Evolutionary conservation across 2,329 filamentous ascomycete species (phyloP).

Genomic region (Pseudogymnoascus sp.): DNA sequence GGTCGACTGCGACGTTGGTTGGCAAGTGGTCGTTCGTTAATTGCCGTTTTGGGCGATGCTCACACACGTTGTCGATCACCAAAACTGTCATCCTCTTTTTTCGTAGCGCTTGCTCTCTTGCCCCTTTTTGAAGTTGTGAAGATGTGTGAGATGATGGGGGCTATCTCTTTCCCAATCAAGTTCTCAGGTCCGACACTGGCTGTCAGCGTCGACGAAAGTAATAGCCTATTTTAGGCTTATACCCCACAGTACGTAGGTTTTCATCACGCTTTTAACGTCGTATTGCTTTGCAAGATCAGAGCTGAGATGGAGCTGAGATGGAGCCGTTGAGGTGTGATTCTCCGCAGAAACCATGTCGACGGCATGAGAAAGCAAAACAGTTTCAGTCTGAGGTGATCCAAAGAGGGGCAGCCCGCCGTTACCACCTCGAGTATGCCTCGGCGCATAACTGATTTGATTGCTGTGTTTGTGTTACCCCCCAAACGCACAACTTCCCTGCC

Average conservation of each 20-base stretch:
- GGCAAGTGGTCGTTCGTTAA: not conserved
- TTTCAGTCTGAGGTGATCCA: not conserved
- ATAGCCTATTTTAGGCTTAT: not conserved
- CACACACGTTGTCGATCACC: not conserved
- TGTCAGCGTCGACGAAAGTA: not conserved
- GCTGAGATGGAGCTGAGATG: constrained; percentile 1
- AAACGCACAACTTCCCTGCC: not conserved
- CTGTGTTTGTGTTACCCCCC: not conserved
- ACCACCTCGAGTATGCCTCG: not conserved
- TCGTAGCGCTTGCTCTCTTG: not conserved
- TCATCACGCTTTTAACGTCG: not conserved
- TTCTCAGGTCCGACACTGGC: not conserved
- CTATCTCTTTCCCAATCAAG: constrained; percentile 4
- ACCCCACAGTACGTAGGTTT: not conserved
- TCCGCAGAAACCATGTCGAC: not conserved
- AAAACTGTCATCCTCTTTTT: not conserved
- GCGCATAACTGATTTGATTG: not conserved
- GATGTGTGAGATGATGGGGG: not conserved
- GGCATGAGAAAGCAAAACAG: not conserved
- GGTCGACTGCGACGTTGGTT: not conserved
- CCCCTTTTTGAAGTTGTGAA: not conserved
- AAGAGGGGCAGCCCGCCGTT: not conserved
- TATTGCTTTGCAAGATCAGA: not conserved
- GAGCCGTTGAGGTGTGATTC: not conserved
- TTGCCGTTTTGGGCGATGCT: not conserved